These are phyloP conservation scores for Aspergillus aculeatinus DNA, from an alignment of 2,329 filamentous ascomycete genomes.

Conservation along the genomic window DNA sequence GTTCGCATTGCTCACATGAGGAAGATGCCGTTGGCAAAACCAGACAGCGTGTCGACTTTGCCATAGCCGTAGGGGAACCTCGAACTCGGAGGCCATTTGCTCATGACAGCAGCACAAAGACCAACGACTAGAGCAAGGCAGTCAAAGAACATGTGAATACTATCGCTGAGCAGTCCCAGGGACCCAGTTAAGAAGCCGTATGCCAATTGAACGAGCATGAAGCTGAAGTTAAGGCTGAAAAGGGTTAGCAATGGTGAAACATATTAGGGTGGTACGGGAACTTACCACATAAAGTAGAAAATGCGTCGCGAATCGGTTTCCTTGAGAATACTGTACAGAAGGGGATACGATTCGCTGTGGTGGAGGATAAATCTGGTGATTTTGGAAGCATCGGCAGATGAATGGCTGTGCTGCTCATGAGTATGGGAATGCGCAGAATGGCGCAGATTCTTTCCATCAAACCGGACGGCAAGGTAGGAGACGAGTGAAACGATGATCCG, in stretches of 20 bases:
- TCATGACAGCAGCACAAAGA: slow-evolving; percentile 86
- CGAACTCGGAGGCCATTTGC: slow-evolving; percentile 90
- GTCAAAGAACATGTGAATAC: slow-evolving; percentile 99
- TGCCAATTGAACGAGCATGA: slow-evolving; percentile 92
- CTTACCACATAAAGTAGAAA: slow-evolving; percentile 93
- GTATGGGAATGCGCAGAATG: slow-evolving; percentile 31
- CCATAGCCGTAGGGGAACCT: slow-evolving; percentile 93
- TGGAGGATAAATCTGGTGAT: slow-evolving; percentile 73
- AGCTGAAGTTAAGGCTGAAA: slow-evolving; percentile 79
- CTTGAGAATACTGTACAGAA: slow-evolving; percentile 79
- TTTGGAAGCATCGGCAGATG: slow-evolving; percentile 55
- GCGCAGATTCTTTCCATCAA: slow-evolving; percentile 33
- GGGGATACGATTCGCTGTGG: slow-evolving; percentile 67
- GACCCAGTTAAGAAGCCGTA: slow-evolving; percentile 95
- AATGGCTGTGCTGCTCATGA: slow-evolving; percentile 37
- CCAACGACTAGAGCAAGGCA: slow-evolving; percentile 90
- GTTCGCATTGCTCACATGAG: slow-evolving; percentile 63
- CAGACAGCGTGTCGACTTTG: slow-evolving; percentile 93
- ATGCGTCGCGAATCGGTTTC: slow-evolving; percentile 94
- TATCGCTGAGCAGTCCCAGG: slow-evolving; percentile 90
- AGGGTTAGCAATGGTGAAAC: slow-evolving; percentile 20
- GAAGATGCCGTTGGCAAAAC: slow-evolving; percentile 94
- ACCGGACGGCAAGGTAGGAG: slow-evolving; percentile 33
- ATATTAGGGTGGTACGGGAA: slow-evolving; percentile 3
- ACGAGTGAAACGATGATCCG: slow-evolving; percentile 28